Base-by-base conservation (phyloP, 805 yeast genomes). In the Wickerhamiella allomyrinae region DNA sequence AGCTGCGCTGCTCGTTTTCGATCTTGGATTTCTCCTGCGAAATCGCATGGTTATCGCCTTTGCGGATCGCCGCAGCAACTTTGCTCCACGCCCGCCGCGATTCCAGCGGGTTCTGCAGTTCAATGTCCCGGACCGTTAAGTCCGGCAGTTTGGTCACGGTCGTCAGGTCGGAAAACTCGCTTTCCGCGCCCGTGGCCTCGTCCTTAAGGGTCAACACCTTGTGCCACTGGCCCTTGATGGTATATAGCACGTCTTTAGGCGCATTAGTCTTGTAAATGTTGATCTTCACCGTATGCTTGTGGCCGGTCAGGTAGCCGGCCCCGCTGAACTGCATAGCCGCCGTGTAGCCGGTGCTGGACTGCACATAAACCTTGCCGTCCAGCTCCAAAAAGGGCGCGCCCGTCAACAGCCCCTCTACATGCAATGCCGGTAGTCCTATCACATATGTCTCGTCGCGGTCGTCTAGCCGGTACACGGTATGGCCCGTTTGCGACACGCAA, bases 341-440 rank as follows among this genome's bases (percentile, higher is more conserved):
- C 47, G 71, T 59, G 62, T 77, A 78, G 19, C 97, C 97, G 40
- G 73, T 70, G 29, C 44, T 43, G 11, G 91, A 78, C 62, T 82
- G 93, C 57, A 91, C 84, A 55, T 68, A 76, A n/a, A 93, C 73
- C 51, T 76, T 76, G 45, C 93, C 93, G 57, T 89, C 95, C 49
- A 91, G 71, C 66, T 91, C 98, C 41, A 87, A 95, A 60, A 79
- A 89, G 22, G 98, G 98, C 2, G 94, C 71, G 9, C 94, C 95
- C 49, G 80, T 77, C 47, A 89, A 63, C 45, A 89, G 73, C 22
- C 98, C 97, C 63, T 89, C 98, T 47, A 89, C 80, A 62, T 91
- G 97, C 53, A 91, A 69, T 11, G 95, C 85, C 15, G 98, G 98
- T 51, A 89, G 70, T n/a, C 96, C 83, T 43, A 87, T 68, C 51